Percentiles rank a stretch among this genome's conserved stretches.
Evolutionary conservation across 139 green algal genomes (phyloP).

Genomic region (Closterium sp.): DNA sequence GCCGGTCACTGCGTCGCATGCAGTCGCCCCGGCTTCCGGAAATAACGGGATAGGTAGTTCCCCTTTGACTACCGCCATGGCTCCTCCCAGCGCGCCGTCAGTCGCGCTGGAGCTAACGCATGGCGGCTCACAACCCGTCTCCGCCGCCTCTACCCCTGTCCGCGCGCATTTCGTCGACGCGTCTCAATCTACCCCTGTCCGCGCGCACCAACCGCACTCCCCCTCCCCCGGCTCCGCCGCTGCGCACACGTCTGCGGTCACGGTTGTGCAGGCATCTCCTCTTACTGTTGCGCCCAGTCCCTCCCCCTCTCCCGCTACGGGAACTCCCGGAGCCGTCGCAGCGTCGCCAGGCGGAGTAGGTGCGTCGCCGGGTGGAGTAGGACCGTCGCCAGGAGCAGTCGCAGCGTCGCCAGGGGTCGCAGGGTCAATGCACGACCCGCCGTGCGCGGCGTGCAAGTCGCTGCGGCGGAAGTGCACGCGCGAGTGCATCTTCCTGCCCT

Average conservation of each 20-base stretch:
- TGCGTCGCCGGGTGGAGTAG: background rate
- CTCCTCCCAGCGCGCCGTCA: background rate
- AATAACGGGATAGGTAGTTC: background rate
- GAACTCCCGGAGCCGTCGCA: background rate
- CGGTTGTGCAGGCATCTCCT: background rate
- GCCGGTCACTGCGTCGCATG: background rate
- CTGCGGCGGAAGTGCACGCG: constrained; percentile 46
- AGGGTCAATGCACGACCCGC: constrained; percentile 20
- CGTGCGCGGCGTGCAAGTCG: constrained; percentile 51
- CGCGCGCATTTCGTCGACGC: background rate
- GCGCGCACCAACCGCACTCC: background rate
- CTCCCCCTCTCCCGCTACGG: background rate
- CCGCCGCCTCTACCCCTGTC: background rate
- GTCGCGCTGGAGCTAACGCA: background rate
- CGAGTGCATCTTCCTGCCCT: constrained; percentile 48
- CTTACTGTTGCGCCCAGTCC: background rate
- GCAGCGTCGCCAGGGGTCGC: background rate
- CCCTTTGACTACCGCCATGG: background rate
- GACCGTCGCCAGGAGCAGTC: background rate
- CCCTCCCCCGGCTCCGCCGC: background rate
- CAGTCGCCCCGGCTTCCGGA: background rate
- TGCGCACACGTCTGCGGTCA: background rate
- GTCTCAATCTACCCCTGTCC: background rate
- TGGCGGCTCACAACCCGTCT: background rate
- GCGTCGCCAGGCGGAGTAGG: background rate